Evolutionary conservation across 2,329 filamentous ascomycete genomes (phyloP).

Genomic region (Cladophialophora bantiana): DNA sequence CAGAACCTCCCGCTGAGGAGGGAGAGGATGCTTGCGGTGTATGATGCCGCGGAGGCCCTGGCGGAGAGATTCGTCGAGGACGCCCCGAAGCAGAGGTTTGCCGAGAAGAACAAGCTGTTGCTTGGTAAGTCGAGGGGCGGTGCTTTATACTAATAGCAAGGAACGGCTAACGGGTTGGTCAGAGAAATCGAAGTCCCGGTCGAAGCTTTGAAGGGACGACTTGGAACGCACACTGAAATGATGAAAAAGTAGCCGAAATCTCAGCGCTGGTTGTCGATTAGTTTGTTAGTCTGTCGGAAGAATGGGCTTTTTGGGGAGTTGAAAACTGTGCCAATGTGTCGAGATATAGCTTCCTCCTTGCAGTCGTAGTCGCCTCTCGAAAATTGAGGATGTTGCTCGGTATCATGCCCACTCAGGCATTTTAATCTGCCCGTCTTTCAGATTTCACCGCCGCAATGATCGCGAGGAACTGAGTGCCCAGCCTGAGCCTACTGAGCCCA

Average conservation of each 20-base stretch:
- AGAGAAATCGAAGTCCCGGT: slow-evolving; percentile 11
- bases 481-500: not conserved
- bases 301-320: not conserved
- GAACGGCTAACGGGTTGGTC: not conserved
- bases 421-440: not conserved
- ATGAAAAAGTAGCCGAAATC: not conserved
- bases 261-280: not conserved
- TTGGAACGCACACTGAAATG: not conserved
- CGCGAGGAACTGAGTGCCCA: not conserved
- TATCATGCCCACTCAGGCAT: not conserved
- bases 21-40: slow-evolving; percentile 55
- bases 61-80: slow-evolving; percentile 59
- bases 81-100: slow-evolving; percentile 55
- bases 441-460: not conserved
- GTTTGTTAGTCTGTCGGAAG: not conserved
- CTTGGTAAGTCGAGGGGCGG: slow-evolving; percentile 23
- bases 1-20: slow-evolving; percentile 56
- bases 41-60: slow-evolving; percentile 57
- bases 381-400: not conserved
- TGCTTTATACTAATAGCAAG: not conserved
- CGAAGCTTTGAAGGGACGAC: not conserved
- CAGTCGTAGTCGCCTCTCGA: not conserved
- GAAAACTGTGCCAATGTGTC: not conserved
- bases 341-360: not conserved
- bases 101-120: slow-evolving; percentile 44